These are phyloP conservation scores for Erodium maritimum DNA, from an alignment of 345 rosid species.

Conservation along the genomic window DNA sequence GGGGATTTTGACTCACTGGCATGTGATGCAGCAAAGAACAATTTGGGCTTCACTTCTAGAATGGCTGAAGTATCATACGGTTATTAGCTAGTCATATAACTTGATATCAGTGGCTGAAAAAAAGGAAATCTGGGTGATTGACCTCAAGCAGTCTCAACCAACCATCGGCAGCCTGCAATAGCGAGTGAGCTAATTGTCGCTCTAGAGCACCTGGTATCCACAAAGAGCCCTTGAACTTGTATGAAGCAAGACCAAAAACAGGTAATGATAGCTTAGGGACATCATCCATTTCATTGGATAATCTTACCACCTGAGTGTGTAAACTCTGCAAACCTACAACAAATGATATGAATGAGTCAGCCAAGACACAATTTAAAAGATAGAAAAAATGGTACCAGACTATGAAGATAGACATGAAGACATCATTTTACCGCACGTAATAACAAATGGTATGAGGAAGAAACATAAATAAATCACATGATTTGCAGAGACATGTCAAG, in stretches of 20 bases:
- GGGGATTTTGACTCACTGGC: too few relatives aligned
- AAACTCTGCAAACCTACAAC: constrained; percentile 18
- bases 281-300: constrained; percentile 20
- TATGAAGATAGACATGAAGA: too few relatives aligned
- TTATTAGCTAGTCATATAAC: too few relatives aligned
- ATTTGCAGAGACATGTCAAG: too few relatives aligned
- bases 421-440: too few relatives aligned
- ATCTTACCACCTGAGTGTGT: constrained; percentile 15
- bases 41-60: neutral
- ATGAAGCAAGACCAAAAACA: constrained; percentile 68
- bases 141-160: constrained; percentile 52
- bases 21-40: neutral
- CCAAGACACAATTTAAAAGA: neutral
- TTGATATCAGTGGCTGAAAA: constrained; percentile 24
- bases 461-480: too few relatives aligned
- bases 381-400: too few relatives aligned
- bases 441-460: too few relatives aligned
- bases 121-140: constrained; percentile 71
- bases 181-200: constrained; percentile 29
- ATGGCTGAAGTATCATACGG: neutral
- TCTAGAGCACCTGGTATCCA: constrained; percentile 60
- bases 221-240: constrained; percentile 67
- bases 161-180: constrained; percentile 47
- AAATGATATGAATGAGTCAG: neutral
- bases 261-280: constrained; percentile 38